Percentiles rank a stretch among this genome's conserved stretches.
phyloP scores from a whole-genome alignment of 176 grass and related monocot genomes.

The Typha latifolia region DNA sequence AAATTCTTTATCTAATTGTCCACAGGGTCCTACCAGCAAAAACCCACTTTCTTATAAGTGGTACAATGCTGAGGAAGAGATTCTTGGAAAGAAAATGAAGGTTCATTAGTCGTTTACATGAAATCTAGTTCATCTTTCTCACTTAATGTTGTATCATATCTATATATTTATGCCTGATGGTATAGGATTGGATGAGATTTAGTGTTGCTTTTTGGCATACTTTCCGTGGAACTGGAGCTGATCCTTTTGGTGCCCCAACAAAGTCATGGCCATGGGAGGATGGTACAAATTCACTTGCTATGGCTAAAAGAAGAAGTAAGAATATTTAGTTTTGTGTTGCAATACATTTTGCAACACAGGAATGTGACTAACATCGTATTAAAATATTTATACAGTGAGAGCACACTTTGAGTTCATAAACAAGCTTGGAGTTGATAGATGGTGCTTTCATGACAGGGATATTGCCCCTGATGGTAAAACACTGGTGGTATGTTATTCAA shows the following conservation, averaged over 20 bases:
- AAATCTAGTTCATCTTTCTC: not conserved
- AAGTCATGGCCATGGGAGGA: constrained; percentile 95
- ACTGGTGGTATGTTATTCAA: constrained; percentile 34
- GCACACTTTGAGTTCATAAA: constrained; percentile 96
- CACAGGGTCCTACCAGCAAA: constrained; percentile 68
- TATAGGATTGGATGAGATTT: constrained; percentile 84
- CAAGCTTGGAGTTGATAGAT: constrained; percentile 89
- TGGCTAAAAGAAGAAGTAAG: constrained; percentile 96
- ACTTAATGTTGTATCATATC: not conserved
- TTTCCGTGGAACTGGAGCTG: constrained; percentile 64
- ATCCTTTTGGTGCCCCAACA: constrained; percentile 78
- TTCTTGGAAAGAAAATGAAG: constrained; percentile 98
- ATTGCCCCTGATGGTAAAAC: constrained; percentile 86
- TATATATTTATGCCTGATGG: constrained; percentile 1
- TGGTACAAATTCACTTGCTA: constrained; percentile 74
- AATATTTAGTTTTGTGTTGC: constrained; percentile 8
- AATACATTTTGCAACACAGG: not conserved
- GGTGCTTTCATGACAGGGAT: constrained; percentile 98
- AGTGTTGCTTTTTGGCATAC: constrained; percentile 91
- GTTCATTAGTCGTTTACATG: constrained; percentile 19
- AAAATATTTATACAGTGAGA: constrained; percentile 44
- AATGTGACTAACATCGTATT: not conserved
- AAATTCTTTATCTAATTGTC: not conserved
- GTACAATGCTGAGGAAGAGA: constrained; percentile 84
- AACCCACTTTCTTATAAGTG: constrained; percentile 85